Percentiles rank a stretch among this genome's conserved stretches.
Evolutionary conservation across 805 yeast species (phyloP).

Genomic region (Schizosaccharomyces lindneri): DNA sequence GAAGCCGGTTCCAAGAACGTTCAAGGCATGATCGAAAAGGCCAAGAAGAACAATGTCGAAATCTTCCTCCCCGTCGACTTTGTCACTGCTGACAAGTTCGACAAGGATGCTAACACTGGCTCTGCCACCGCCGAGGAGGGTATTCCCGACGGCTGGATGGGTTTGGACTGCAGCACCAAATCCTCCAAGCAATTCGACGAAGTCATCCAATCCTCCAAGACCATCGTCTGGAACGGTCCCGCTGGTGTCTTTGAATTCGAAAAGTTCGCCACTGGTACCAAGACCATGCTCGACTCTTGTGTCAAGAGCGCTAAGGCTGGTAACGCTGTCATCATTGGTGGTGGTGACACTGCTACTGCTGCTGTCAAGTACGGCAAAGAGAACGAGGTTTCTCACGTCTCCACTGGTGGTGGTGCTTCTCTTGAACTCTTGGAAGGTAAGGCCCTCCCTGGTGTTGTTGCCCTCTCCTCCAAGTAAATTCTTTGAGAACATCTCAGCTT

Average conservation of each 20-base stretch:
- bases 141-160: conserved; percentile 87
- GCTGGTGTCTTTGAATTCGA: conserved; percentile 99
- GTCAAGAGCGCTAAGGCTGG: conserved; percentile 71
- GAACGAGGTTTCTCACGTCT: conserved; percentile 89
- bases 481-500: background rate
- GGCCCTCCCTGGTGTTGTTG: conserved; percentile 91
- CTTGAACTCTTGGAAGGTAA: conserved; percentile 96
- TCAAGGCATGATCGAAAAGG: conserved; percentile 77
- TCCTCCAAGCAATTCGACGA: conserved; percentile 53
- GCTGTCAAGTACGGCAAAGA: conserved; percentile 95
- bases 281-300: conserved; percentile 66
- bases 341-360: conserved; percentile 97
- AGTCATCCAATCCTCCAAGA: conserved; percentile 79
- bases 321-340: conserved; percentile 88
- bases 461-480: conserved; percentile 47
- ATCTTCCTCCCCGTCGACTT: conserved; percentile 85
- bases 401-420: conserved; percentile 99
- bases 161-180: conserved; percentile 88
- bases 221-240: conserved; percentile 99
- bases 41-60: conserved; percentile 86
- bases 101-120: conserved; percentile 70
- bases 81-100: conserved; percentile 84
- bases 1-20: conserved; percentile 89
- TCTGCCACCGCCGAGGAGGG: conserved; percentile 72
- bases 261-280: conserved; percentile 75